phyloP scores from a whole-genome alignment of 306 rosid genomes.

The Trichosanthes truncata region DNA sequence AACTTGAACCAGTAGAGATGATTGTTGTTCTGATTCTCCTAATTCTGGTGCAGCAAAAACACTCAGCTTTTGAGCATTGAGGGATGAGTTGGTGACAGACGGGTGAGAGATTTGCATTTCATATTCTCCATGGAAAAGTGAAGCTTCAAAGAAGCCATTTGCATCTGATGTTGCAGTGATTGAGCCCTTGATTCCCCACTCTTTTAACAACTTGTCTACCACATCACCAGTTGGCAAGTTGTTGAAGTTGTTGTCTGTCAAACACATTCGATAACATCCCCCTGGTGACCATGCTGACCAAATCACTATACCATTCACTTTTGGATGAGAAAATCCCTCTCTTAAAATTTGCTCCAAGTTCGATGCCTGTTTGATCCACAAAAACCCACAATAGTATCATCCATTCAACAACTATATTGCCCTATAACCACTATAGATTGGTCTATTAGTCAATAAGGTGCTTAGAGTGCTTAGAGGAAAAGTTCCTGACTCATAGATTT shows the following conservation, averaged over 20 bases:
- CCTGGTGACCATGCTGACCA: conserved; percentile 45
- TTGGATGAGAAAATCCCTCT: conserved; percentile 58
- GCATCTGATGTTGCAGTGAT: conserved; percentile 17
- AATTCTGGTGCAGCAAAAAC: not conserved
- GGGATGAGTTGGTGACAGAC: conserved; percentile 2
- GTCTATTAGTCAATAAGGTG: too few species aligned
- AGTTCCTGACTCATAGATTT: too few species aligned
- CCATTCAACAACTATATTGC: not conserved
- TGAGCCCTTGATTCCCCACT: conserved; percentile 31
- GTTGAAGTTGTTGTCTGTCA: conserved; percentile 48
- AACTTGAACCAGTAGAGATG: not conserved
- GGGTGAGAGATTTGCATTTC: conserved; percentile 22
- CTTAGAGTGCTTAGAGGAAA: too few species aligned
- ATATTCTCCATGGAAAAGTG: conserved; percentile 39
- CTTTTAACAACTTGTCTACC: conserved; percentile 50
- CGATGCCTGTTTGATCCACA: conserved; percentile 19
- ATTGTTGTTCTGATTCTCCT: not conserved
- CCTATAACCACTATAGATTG: too few species aligned
- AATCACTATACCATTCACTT: conserved; percentile 42
- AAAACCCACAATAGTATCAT: not conserved
- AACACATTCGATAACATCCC: conserved; percentile 47
- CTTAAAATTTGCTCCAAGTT: conserved; percentile 49
- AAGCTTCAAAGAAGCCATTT: conserved; percentile 26
- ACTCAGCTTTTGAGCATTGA: conserved; percentile 2
- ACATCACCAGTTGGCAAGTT: conserved; percentile 59